Percentiles rank a stretch among this genome's conserved stretches.
Evolutionary conservation across 2,329 filamentous ascomycete species (phyloP).

Genomic region (Xylariaceae sp.): DNA sequence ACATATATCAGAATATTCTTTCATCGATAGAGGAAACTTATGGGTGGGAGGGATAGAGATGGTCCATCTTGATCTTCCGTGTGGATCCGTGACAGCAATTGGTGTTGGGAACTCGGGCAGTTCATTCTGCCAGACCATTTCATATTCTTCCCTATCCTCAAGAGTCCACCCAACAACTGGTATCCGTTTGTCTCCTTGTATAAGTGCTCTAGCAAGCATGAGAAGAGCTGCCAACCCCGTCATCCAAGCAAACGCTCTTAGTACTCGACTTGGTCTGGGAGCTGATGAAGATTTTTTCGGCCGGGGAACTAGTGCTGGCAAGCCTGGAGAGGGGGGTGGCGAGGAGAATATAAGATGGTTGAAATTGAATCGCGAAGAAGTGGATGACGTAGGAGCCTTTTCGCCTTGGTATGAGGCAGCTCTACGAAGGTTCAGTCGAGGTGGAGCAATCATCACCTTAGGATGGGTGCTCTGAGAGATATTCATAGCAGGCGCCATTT

Average conservation of each 20-base stretch:
- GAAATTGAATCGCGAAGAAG: constrained; percentile 68
- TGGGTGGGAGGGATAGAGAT: constrained; percentile 74
- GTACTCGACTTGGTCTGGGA: constrained; percentile 63
- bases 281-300: constrained; percentile 66
- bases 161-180: constrained; percentile 49
- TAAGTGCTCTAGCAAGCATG: constrained; percentile 52
- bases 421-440: constrained; percentile 65
- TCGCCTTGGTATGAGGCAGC: constrained; percentile 64
- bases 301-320: constrained; percentile 71
- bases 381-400: constrained; percentile 62
- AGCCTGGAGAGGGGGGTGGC: constrained; percentile 72
- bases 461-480: constrained; percentile 52
- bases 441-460: constrained; percentile 60
- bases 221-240: constrained; percentile 57
- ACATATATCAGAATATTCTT: constrained; percentile 75
- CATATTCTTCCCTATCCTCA: constrained; percentile 57
- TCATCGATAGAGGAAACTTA: constrained; percentile 69
- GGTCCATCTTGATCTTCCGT: constrained; percentile 76
- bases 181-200: constrained; percentile 42
- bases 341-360: constrained; percentile 69
- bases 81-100: constrained; percentile 70
- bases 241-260: constrained; percentile 63
- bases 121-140: constrained; percentile 70
- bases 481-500: constrained; percentile 57
- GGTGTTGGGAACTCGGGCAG: constrained; percentile 77